Conservation (phyloP, 2,329 filamentous ascomycete genomes). For the Talaromyces sp. region DNA sequence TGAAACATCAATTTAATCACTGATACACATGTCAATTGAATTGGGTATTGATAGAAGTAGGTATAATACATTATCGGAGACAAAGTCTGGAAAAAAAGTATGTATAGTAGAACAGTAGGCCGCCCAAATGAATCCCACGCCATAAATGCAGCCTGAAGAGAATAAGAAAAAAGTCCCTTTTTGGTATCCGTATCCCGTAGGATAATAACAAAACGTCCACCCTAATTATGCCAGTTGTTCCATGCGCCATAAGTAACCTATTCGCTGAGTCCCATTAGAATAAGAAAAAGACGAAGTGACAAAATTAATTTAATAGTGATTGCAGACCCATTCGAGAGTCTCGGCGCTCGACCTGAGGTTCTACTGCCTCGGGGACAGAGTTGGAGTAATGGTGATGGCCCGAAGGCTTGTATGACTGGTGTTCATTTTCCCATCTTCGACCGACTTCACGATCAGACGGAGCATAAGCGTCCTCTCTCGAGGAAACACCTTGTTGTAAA, state of each 20-base stretch:
- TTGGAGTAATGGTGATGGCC: constrained; percentile 16
- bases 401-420: constrained; percentile 9
- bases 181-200: background rate
- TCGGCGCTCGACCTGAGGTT: constrained; percentile 14
- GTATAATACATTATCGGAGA: background rate
- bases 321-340: constrained; percentile 36
- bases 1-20: background rate
- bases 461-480: constrained; percentile 14
- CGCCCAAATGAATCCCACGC: background rate
- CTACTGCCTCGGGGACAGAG: constrained; percentile 18
- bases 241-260: background rate
- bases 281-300: background rate
- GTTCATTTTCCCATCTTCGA: constrained; percentile 23
- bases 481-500: constrained; percentile 11
- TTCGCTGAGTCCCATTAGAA: background rate
- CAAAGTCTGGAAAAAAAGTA: background rate
- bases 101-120: background rate
- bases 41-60: background rate
- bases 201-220: background rate
- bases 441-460: constrained; percentile 22
- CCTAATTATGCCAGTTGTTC: background rate
- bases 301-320: constrained; percentile 31
- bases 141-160: background rate
- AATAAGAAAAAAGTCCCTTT: background rate
- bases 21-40: background rate